Base-by-base conservation (phyloP, 768 basidiomycete genomes). In the Auriscalpium orientale region DNA sequence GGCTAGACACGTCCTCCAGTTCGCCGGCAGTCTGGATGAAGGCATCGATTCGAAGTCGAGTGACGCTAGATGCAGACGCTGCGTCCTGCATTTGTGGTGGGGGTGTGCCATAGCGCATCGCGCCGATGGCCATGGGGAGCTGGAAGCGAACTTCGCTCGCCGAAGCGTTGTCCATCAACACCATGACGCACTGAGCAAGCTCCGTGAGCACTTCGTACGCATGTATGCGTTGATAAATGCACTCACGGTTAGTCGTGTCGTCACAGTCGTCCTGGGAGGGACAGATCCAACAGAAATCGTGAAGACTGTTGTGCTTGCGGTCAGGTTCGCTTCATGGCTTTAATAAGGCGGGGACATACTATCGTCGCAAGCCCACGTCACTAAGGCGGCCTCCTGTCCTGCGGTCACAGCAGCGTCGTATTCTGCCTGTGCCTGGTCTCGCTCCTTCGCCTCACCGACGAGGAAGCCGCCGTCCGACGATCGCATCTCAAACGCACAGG, bases 271-370 rank as follows among this genome's bases (percentile, higher is more conserved):
- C 2, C 59, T 57, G 0, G 77, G 68, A 34, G 78, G 77, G 51
- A 84, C 74, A 0, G 78, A 76, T 10, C 82, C 82, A 4, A 84
- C 61, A 3, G 82, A 83, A 38, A 84, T 79, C 0, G 76, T 79
- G 62, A 83, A 82, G 53, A 81, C 82, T 84, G 46, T 0, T 46
- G 10, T 12, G 28, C 10, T 20, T 45, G 45, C 40, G 49, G 18
- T 33, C 18, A 38, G 21, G 40, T n/a, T 34, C n/a, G 20, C 33
- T 18, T 11, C 38, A n/a, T 7, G 21, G 16, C 18, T 18, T 10
- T 16, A 15, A 11, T 15, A 15, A 16, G 13, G 18, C 33, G 33
- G n/a, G 9, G 8, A 64, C 79, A 64, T 47, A 82, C 82, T 70
- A 54, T 83, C 82, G 53, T 79, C 77, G 0, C 77, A 72, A 3